phyloP scores from a whole-genome alignment of 2,329 filamentous ascomycete species.

The Colletotrichum chrysophilum region DNA sequence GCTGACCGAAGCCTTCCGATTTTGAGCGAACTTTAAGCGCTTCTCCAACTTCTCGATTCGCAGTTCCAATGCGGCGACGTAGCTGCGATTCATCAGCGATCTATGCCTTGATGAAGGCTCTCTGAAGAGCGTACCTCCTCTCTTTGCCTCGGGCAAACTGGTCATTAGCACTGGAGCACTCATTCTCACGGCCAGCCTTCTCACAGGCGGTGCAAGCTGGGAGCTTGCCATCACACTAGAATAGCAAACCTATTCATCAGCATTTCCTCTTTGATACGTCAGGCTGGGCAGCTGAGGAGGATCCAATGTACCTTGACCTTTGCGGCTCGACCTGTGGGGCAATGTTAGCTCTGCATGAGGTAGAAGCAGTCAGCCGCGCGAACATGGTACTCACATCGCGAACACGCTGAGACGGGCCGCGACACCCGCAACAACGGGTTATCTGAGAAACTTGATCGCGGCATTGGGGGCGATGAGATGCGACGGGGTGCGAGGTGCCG shows the following conservation, averaged over 20 bases:
- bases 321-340: constrained; percentile 70
- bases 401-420: constrained; percentile 80
- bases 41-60: constrained; percentile 88
- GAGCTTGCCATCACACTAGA: constrained; percentile 88
- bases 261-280: neutral
- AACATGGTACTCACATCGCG: constrained; percentile 61
- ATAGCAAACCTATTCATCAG: constrained; percentile 1
- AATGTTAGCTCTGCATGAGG: constrained; percentile 18
- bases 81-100: constrained; percentile 52
- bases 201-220: constrained; percentile 96
- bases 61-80: constrained; percentile 93
- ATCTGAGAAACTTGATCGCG: constrained; percentile 53
- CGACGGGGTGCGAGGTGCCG: constrained; percentile 7
- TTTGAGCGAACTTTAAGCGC: constrained; percentile 72
- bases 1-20: constrained; percentile 73
- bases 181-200: constrained; percentile 82
- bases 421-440: constrained; percentile 74
- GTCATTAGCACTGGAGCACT: constrained; percentile 94
- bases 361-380: constrained; percentile 17
- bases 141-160: constrained; percentile 97
- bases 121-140: constrained; percentile 65
- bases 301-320: constrained; percentile 78
- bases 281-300: neutral
- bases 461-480: constrained; percentile 34
- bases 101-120: constrained; percentile 16